These are phyloP conservation scores for Mucor racemosus DNA, from an alignment of 371 early-diverging fungal species.

Conservation along the genomic window DNA sequence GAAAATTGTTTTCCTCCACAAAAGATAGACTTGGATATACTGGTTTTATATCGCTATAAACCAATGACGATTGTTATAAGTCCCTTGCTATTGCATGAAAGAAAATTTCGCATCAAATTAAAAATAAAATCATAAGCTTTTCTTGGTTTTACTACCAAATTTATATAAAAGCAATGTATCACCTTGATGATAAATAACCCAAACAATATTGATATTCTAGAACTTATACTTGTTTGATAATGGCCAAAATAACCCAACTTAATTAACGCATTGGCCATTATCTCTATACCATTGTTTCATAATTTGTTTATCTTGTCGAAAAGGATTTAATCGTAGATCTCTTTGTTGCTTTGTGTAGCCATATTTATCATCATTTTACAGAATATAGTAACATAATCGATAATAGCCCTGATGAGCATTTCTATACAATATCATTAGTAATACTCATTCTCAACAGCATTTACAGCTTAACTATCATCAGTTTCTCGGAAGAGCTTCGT, in stretches of 20 bases:
- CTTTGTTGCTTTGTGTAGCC: neutral
- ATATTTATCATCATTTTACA: no score
- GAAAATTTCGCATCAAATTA: no score
- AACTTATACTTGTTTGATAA: neutral
- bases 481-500: no score
- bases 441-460: no score
- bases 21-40: no score
- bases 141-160: neutral
- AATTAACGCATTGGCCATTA: neutral
- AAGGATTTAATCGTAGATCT: neutral
- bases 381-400: no score
- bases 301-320: neutral
- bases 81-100: neutral
- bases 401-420: no score
- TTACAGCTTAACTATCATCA: no score
- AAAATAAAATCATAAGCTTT: neutral
- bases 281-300: neutral
- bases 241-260: neutral
- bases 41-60: no score
- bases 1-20: neutral
- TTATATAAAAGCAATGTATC: neutral
- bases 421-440: no score
- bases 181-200: neutral
- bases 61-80: neutral
- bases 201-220: neutral